Evolutionary conservation across 306 rosid species (phyloP).

Genomic region (Trifolium subterraneum): DNA sequence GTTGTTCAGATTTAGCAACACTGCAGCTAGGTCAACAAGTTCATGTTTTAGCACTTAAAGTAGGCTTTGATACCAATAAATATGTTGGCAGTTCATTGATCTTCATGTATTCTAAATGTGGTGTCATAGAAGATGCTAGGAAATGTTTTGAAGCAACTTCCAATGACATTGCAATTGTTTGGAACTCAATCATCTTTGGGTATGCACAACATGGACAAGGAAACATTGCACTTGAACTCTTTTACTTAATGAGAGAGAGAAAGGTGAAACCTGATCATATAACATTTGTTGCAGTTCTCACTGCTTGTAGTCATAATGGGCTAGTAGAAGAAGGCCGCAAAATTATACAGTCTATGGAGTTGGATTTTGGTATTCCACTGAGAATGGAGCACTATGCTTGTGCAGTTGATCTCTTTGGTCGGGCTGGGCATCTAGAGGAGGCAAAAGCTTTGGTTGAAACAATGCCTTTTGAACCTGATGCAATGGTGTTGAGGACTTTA

Average conservation of each 20-base stretch:
- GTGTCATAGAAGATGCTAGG: conserved; percentile 80
- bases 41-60: conserved; percentile 65
- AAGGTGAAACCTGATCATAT: conserved; percentile 80
- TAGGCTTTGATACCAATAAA: conserved; percentile 62
- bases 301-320: conserved; percentile 87
- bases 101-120: conserved; percentile 90
- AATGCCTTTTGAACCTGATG: conserved; percentile 75
- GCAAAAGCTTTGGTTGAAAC: conserved; percentile 71
- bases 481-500: conserved; percentile 73
- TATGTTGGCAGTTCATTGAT: conserved; percentile 81
- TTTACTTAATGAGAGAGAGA: conserved; percentile 61
- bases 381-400: conserved; percentile 88
- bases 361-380: conserved; percentile 60
- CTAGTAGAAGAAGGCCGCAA: conserved; percentile 71
- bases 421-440: conserved; percentile 63
- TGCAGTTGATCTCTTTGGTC: conserved; percentile 75
- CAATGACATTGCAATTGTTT: conserved; percentile 59
- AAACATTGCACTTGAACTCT: conserved; percentile 66
- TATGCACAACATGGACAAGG: conserved; percentile 89
- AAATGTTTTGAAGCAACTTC: conserved; percentile 69
- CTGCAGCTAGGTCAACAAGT: conserved; percentile 76
- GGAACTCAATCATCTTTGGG: conserved; percentile 88
- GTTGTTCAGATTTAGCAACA: conserved; percentile 79
- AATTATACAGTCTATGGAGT: conserved; percentile 59
- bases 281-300: conserved; percentile 83